phyloP scores from a whole-genome alignment of 768 basidiomycete genomes.

The Agrocybe chaxingu region DNA sequence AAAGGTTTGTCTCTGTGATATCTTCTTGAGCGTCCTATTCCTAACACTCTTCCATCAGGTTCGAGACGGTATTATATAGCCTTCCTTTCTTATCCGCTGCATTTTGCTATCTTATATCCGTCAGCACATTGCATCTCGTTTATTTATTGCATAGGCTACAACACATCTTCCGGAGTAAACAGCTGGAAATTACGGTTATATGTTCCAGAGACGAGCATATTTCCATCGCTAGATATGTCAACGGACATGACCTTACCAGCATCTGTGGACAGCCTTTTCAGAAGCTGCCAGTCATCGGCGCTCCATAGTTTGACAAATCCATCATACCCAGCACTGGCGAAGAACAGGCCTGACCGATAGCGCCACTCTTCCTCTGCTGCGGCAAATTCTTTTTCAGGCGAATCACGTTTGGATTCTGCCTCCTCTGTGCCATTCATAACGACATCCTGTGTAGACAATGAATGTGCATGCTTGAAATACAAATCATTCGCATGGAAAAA shows the following conservation, averaged over 20 bases:
- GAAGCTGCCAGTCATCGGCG: slow-evolving; percentile 95
- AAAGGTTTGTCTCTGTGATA: slow-evolving; percentile 47
- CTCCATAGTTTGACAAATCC: slow-evolving; percentile 95
- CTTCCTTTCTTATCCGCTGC: slow-evolving; percentile 3
- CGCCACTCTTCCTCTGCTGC: slow-evolving; percentile 63
- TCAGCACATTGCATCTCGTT: slow-evolving; percentile 13
- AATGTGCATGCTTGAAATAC: slow-evolving; percentile 37
- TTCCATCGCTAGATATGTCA: slow-evolving; percentile 81
- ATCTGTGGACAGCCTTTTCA: slow-evolving; percentile 87
- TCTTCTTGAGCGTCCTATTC: background rate
- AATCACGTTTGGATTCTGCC: slow-evolving; percentile 33
- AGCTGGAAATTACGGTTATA: slow-evolving; percentile 95
- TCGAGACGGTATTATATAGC: slow-evolving; percentile 58
- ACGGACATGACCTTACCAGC: slow-evolving; percentile 99
- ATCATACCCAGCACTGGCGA: slow-evolving; percentile 93
- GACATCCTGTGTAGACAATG: slow-evolving; percentile 35
- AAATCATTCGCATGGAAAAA: slow-evolving; percentile 79
- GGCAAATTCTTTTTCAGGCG: slow-evolving; percentile 32
- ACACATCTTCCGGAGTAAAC: slow-evolving; percentile 74
- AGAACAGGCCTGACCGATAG: slow-evolving; percentile 86
- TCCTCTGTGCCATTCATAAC: slow-evolving; percentile 47
- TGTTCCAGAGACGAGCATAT: slow-evolving; percentile 83
- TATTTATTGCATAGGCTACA: background rate
- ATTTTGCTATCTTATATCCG: slow-evolving; percentile 8
- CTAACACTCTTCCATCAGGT: slow-evolving; percentile 32